phyloP scores from a whole-genome alignment of 805 yeast genomes.

The Candida ortonii region DNA sequence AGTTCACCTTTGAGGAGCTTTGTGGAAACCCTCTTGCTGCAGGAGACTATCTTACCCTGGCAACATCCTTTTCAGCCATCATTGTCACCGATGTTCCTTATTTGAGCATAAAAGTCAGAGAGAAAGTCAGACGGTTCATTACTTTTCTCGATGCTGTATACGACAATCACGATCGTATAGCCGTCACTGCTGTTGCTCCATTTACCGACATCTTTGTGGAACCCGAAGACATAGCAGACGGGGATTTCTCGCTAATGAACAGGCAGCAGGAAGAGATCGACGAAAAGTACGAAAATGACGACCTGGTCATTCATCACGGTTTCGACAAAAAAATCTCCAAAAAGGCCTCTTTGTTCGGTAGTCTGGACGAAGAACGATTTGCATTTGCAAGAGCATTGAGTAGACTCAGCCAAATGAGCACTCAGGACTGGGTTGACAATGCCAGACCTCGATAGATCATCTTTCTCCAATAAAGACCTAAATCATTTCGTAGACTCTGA shows the following conservation, averaged over 20 bases:
- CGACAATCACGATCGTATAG: constrained; percentile 83
- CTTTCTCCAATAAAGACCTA: constrained; percentile 5
- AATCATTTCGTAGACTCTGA: background rate
- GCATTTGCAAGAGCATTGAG: constrained; percentile 95
- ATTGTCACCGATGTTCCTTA: constrained; percentile 93
- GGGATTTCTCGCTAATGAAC: constrained; percentile 39
- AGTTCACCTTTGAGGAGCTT: constrained; percentile 79
- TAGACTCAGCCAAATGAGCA: constrained; percentile 89
- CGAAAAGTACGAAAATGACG: constrained; percentile 48
- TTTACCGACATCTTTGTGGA: constrained; percentile 85
- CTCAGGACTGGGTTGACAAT: constrained; percentile 81
- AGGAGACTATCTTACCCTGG: constrained; percentile 87
- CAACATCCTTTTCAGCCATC: constrained; percentile 69
- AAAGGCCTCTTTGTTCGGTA: constrained; percentile 71
- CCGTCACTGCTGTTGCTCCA: constrained; percentile 85
- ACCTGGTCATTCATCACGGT: constrained; percentile 71
- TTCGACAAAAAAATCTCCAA: constrained; percentile 69
- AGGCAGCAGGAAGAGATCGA: constrained; percentile 27
- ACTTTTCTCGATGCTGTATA: constrained; percentile 95
- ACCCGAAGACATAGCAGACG: constrained; percentile 57
- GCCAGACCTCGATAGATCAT: constrained; percentile 15
- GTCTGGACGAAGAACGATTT: constrained; percentile 87
- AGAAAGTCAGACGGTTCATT: constrained; percentile 85
- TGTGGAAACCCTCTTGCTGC: constrained; percentile 90
- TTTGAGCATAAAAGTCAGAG: constrained; percentile 72